These are phyloP conservation scores for Ascochyta clinopodiicola DNA, from an alignment of 2,329 filamentous ascomycete species.

Conservation along the genomic window DNA sequence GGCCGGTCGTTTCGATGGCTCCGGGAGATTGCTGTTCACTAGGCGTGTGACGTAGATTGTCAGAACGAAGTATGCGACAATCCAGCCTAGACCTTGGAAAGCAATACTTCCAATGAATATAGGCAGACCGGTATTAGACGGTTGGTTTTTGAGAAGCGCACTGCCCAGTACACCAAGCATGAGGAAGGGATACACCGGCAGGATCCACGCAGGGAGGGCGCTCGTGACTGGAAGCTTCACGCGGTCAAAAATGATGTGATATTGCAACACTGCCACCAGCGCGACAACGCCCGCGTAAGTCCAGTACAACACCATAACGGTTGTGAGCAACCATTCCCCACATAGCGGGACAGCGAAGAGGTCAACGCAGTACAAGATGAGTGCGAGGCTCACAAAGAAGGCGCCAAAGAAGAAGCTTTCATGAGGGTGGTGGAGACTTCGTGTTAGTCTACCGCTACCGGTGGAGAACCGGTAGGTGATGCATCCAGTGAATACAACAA, in stretches of 20 bases:
- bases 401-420: constrained; percentile 77
- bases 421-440: constrained; percentile 66
- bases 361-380: constrained; percentile 51
- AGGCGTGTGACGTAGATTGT: constrained; percentile 74
- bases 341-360: constrained; percentile 68
- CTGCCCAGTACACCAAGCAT: constrained; percentile 48
- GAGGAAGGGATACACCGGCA: constrained; percentile 43
- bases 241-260: constrained; percentile 95
- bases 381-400: constrained; percentile 67
- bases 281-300: constrained; percentile 61
- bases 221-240: constrained; percentile 59
- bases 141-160: constrained; percentile 45
- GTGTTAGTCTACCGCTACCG: constrained; percentile 57
- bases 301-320: constrained; percentile 73
- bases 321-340: constrained; percentile 62
- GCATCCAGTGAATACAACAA: constrained; percentile 61
- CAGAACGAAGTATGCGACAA: constrained; percentile 71
- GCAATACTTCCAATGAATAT: constrained; percentile 64
- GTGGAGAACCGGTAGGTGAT: constrained; percentile 66
- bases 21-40: constrained; percentile 64
- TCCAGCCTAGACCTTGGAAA: constrained; percentile 72
- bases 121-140: constrained; percentile 27
- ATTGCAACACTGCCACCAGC: constrained; percentile 81
- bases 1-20: constrained; percentile 49
- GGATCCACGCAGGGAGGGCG: constrained; percentile 51